Conservation (phyloP, 805 yeast genomes). For the Phaffomyces opuntiae region DNA sequence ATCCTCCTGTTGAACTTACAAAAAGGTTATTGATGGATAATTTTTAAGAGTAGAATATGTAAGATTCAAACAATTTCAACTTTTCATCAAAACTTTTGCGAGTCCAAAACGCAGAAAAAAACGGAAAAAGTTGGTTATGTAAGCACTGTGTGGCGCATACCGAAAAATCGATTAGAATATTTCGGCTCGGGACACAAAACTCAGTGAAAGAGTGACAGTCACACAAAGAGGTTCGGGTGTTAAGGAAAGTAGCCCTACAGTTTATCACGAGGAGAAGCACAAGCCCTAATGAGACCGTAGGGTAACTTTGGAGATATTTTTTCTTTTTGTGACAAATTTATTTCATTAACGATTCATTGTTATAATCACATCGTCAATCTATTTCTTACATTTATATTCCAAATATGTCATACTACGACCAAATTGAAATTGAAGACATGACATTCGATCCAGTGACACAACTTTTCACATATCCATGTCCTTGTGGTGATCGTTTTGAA, state of each 20-base stretch:
- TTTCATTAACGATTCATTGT: too few species aligned
- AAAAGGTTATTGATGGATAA: slow-evolving; percentile 9
- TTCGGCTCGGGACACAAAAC: background rate
- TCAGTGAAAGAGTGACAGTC: background rate
- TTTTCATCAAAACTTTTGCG: slow-evolving; percentile 3
- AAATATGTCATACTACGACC: slow-evolving; percentile 68
- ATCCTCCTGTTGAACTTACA: slow-evolving; percentile 4
- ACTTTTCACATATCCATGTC: slow-evolving; percentile 91
- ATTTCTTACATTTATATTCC: background rate
- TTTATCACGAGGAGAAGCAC: background rate
- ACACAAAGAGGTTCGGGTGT: background rate
- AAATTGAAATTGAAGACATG: slow-evolving; percentile 96
- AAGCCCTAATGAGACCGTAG: background rate
- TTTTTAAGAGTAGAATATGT: slow-evolving; percentile 3
- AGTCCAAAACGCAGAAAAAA: slow-evolving; percentile 1
- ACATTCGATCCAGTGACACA: slow-evolving; percentile 79
- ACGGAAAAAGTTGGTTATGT: background rate
- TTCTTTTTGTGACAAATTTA: background rate
- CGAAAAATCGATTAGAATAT: too few species aligned
- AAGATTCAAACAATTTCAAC: slow-evolving; percentile 5
- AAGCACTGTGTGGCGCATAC: background rate
- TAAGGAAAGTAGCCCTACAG: background rate
- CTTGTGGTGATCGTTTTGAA: slow-evolving; percentile 95
- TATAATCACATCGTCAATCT: too few species aligned
- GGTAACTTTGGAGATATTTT: background rate